phyloP scores from a whole-genome alignment of 2,329 filamentous ascomycete species.

The Penicillium sp. region DNA sequence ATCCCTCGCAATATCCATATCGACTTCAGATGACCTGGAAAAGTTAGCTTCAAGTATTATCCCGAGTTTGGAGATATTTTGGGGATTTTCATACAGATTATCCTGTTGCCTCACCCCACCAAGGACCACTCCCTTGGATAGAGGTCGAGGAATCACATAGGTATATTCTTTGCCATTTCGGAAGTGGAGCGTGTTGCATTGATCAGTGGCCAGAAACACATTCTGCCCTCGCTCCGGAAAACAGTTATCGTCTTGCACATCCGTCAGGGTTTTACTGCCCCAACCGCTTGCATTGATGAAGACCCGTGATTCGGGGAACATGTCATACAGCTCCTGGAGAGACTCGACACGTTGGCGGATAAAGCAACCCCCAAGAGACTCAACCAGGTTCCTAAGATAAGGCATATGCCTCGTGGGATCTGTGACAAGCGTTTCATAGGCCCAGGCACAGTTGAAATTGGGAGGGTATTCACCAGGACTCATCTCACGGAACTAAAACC shows the following conservation, averaged over 20 bases:
- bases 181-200: slow-evolving; percentile 34
- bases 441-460: slow-evolving; percentile 34
- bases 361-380: slow-evolving; percentile 32
- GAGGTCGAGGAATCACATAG: slow-evolving; percentile 38
- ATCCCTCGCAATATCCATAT: slow-evolving; percentile 37
- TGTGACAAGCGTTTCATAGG: slow-evolving; percentile 38
- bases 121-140: slow-evolving; percentile 33
- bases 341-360: slow-evolving; percentile 34
- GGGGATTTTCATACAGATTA: slow-evolving; percentile 26
- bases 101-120: slow-evolving; percentile 37
- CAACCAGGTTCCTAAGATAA: slow-evolving; percentile 31
- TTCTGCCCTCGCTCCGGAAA: slow-evolving; percentile 40
- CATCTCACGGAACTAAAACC: slow-evolving; percentile 35
- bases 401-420: slow-evolving; percentile 41
- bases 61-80: neutral
- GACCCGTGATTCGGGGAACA: slow-evolving; percentile 36
- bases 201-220: slow-evolving; percentile 33
- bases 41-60: neutral
- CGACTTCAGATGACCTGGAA: slow-evolving; percentile 34
- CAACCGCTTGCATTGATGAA: slow-evolving; percentile 42
- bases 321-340: slow-evolving; percentile 32
- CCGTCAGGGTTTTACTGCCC: slow-evolving; percentile 34
- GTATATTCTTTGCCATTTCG: slow-evolving; percentile 40
- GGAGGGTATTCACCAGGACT: slow-evolving; percentile 31
- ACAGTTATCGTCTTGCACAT: slow-evolving; percentile 36